Evolutionary conservation across 257 asterid genomes (phyloP).

Genomic region (Fraxinus anomala): DNA sequence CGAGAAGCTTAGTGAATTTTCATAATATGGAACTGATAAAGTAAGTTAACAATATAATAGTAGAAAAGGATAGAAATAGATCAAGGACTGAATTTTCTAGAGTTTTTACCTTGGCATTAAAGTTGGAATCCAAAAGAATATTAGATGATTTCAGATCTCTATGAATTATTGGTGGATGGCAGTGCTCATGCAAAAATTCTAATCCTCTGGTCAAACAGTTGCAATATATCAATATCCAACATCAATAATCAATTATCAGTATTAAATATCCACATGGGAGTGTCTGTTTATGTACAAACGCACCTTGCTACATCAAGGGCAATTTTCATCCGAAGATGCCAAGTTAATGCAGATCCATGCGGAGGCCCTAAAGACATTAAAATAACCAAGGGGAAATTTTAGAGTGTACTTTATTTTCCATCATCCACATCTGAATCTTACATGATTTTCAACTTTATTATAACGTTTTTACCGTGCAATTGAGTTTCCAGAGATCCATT

Average conservation of each 20-base stretch:
- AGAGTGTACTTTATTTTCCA: neutral
- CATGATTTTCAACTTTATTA: neutral
- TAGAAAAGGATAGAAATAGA: constrained; percentile 6
- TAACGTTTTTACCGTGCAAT: constrained; percentile 53
- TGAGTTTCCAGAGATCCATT: constrained; percentile 73
- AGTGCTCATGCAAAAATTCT: constrained; percentile 68
- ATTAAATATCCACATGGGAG: constrained; percentile 27
- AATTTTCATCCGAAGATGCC: constrained; percentile 65
- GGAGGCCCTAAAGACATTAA: constrained; percentile 49
- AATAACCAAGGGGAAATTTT: constrained; percentile 13
- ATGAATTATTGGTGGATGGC: constrained; percentile 75
- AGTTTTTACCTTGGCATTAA: constrained; percentile 68
- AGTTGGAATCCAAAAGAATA: constrained; percentile 72
- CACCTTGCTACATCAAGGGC: constrained; percentile 81
- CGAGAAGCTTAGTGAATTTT: constrained; percentile 7
- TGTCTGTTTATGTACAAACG: constrained; percentile 22
- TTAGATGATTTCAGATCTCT: constrained; percentile 85
- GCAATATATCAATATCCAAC: constrained; percentile 21
- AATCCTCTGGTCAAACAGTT: constrained; percentile 60
- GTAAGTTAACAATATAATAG: constrained; percentile 1
- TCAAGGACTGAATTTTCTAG: constrained; percentile 5
- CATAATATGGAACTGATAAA: neutral
- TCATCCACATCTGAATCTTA: neutral
- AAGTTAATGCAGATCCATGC: constrained; percentile 61
- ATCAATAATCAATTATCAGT: constrained; percentile 1